Evolutionary conservation across 805 yeast species (phyloP), one percentile per base, ranked within the genome.

Genomic region (Metschnikowia aberdeeniae): DNA sequence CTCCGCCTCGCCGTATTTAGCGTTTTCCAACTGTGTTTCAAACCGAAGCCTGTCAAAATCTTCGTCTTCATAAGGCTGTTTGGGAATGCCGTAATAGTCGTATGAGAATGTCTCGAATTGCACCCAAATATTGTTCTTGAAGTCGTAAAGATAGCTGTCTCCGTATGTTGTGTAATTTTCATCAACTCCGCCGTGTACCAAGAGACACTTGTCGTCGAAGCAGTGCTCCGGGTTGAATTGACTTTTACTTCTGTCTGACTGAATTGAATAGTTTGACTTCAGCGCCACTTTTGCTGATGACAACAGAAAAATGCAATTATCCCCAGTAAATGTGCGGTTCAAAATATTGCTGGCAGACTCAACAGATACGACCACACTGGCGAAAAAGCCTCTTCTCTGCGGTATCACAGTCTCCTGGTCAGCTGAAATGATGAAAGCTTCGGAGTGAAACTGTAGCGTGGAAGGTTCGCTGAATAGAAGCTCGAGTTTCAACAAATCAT

Each of bases 161-260:
- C 67, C 58, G 44, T 60, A 70, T 2, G 60, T 58, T 10, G 64
- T 53, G 8, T 45, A 36, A 1, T 57, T 37, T 13, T 66, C 66
- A 45, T 64, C 60, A 38, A 67, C 63, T 3, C 76, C 76, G 1
- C 76, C 76, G 32, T 71, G 76, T 7, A 71, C 51, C 10, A 71
- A 26, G 11, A 69, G 56, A 10, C 65, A 61, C 46, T 62, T 66
- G 17, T 58, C 60, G 17, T 53, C 50, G 43, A 67, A 62, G 42
- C 45, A 63, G 13, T 47, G 44, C 14, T 56, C 59, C 0, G 45
- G 40, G 37, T 29, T 12, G 34, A 27, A 8, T 19, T 43, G 40
- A 31, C 41, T 27, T 20, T 36, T 27, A 37, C 32, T 36, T 26
- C 30, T 29, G 32, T 22, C 26, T 28, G 6, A 13, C 40, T 28